Percentiles rank a stretch among this genome's conserved stretches.
Evolutionary conservation across 2,329 filamentous ascomycete genomes (phyloP).

Genomic region (Macrophomina pseudophaseolina): DNA sequence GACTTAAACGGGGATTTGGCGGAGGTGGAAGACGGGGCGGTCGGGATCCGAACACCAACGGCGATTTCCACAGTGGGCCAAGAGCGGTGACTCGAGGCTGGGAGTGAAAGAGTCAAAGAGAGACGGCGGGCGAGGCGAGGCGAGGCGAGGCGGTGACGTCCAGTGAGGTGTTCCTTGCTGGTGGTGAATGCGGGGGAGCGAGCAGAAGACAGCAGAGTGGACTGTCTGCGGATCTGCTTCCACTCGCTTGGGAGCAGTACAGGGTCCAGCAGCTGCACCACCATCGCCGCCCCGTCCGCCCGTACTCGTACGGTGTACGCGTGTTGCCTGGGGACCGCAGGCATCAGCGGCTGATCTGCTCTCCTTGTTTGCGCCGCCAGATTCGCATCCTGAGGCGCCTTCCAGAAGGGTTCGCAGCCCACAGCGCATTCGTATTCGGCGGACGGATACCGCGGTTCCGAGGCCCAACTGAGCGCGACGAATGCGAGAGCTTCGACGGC

Average conservation of each 20-base stretch:
- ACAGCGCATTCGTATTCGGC: slow-evolving; percentile 17
- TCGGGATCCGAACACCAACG: slow-evolving; percentile 7
- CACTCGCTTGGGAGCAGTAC: neutral
- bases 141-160: neutral
- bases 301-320: neutral
- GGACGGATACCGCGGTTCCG: slow-evolving; percentile 10
- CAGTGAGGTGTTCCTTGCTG: slow-evolving; percentile 2
- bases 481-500: slow-evolving; percentile 1
- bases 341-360: neutral
- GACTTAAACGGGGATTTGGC: slow-evolving; percentile 15
- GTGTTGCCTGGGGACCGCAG: too few relatives aligned
- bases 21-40: slow-evolving; percentile 13
- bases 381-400: slow-evolving; percentile 12
- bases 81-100: slow-evolving; percentile 5
- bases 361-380: neutral
- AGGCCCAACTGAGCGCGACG: neutral
- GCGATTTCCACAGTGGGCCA: slow-evolving; percentile 10
- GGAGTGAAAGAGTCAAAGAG: neutral
- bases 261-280: neutral
- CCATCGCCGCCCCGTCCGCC: neutral
- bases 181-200: neutral
- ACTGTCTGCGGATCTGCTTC: slow-evolving; percentile 7
- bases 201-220: neutral
- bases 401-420: neutral
- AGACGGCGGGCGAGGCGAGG: too few relatives aligned